Evolutionary conservation across 768 basidiomycete species (phyloP).

Genomic region (Chiua virens): DNA sequence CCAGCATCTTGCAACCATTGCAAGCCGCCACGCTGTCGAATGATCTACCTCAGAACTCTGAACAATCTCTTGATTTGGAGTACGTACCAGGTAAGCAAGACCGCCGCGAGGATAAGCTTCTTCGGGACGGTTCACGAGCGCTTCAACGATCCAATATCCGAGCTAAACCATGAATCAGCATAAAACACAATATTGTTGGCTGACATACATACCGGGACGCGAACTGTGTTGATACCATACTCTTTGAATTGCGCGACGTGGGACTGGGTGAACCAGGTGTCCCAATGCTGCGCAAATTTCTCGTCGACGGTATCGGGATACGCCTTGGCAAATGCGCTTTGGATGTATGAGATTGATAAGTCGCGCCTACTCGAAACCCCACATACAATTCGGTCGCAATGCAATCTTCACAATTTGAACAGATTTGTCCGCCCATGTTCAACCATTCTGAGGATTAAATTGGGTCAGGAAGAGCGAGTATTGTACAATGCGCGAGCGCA

Average conservation of each 20-base stretch:
- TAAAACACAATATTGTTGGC: neutral
- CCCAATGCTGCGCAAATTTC: slow-evolving; percentile 65
- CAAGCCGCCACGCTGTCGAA: slow-evolving; percentile 59
- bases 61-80: neutral
- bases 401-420: slow-evolving; percentile 59
- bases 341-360: neutral
- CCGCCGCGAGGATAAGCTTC: slow-evolving; percentile 76
- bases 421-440: slow-evolving; percentile 69
- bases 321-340: slow-evolving; percentile 58
- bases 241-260: slow-evolving; percentile 56
- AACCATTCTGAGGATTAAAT: slow-evolving; percentile 52
- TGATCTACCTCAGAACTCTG: neutral
- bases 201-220: slow-evolving; percentile 60
- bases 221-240: slow-evolving; percentile 71
- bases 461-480: neutral
- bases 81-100: slow-evolving; percentile 56
- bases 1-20: slow-evolving; percentile 58
- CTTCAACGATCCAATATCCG: slow-evolving; percentile 82
- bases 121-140: slow-evolving; percentile 55
- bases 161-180: slow-evolving; percentile 42
- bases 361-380: neutral
- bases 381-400: slow-evolving; percentile 66
- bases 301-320: slow-evolving; percentile 58
- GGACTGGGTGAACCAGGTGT: slow-evolving; percentile 67
- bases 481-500: neutral